Evolutionary conservation across 495 filamentous ascomycete genomes (phyloP), one percentile per base, ranked within the genome.

Genomic region (Aspergillus leporis): DNA sequence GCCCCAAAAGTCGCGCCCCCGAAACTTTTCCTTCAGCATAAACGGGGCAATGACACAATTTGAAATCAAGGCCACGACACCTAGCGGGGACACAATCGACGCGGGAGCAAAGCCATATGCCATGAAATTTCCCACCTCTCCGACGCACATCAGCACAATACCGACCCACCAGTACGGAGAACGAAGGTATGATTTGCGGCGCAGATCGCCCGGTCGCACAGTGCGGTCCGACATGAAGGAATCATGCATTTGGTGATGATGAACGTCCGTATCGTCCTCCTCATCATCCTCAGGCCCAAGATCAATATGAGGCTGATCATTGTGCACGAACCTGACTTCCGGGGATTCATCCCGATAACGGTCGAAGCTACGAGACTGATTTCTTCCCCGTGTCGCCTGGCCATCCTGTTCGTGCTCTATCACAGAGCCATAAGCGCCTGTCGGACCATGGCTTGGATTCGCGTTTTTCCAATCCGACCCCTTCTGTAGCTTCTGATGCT

Each of bases 61-160:
- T 48, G 92, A 96, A 23, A 98, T 86, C 58, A 98, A 75, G 3
- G 94, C 94, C 0, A 98, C 94, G 21, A 98, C 94, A 10, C 94
- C 94, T 14, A 98, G 78, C 1, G 94, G 94, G 16, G 90, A 94
- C n/a, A 98, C 94, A 60, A 98, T 97, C 13, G 93, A 97, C 3
- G 94, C 94, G 18, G 94, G 93, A n/a, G 94, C 94, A 69, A 98
- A 98, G 12, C 94, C 94, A 69, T 98, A 98, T 4, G 94, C 94
- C 55, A 98, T 80, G 71, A 98, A 98, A 70, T 98, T 98, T 21
- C 94, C 94, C 58, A 86, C 85, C 76, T 98, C 94, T 14, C 94
- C 94, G n/a, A 95, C 73, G 6, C 83, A 89, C 87, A 98, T 98
- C 54, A 98, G 79, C 4, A 91, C 78, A 53, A 97, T 91, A 10